These are phyloP conservation scores for Chaetomiaceae sp. DNA, from an alignment of 2,329 filamentous ascomycete genomes.

Conservation along the genomic window DNA sequence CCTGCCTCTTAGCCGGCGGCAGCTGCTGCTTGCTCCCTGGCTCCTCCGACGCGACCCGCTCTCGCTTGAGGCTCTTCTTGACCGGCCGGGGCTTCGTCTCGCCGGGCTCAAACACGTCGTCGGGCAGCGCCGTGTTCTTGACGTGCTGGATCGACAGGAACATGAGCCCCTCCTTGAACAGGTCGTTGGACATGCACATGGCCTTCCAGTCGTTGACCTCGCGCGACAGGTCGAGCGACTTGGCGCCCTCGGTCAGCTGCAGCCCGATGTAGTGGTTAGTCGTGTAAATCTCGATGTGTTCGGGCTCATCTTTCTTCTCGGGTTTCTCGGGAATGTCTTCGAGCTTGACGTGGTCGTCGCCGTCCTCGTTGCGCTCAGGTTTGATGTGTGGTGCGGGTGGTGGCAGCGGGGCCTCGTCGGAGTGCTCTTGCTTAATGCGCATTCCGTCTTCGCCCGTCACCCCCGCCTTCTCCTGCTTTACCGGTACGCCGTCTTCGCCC, in stretches of 20 bases:
- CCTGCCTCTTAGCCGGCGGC: slow-evolving; percentile 43
- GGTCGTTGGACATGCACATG: slow-evolving; percentile 71
- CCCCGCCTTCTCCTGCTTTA: slow-evolving; percentile 24
- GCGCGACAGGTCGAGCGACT: slow-evolving; percentile 71
- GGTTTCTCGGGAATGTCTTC: slow-evolving; percentile 26
- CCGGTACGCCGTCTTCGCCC: slow-evolving; percentile 10
- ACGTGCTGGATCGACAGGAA: slow-evolving; percentile 78
- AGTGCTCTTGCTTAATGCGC: slow-evolving; percentile 15
- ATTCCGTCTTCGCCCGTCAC: slow-evolving; percentile 7
- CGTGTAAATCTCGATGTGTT: slow-evolving; percentile 61
- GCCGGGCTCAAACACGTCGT: slow-evolving; percentile 80
- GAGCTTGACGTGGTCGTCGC: slow-evolving; percentile 18
- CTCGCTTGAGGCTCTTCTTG: slow-evolving; percentile 50
- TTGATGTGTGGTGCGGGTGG: slow-evolving; percentile 11
- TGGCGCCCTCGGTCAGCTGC: slow-evolving; percentile 66
- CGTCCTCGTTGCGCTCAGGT: slow-evolving; percentile 12
- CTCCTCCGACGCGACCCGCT: slow-evolving; percentile 33
- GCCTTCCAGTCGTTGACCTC: slow-evolving; percentile 83
- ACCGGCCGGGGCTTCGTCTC: slow-evolving; percentile 64
- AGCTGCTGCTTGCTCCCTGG: slow-evolving; percentile 33
- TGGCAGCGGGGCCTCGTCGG: background rate
- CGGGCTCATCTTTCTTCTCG: slow-evolving; percentile 16
- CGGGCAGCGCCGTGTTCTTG: slow-evolving; percentile 74
- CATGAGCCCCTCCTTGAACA: slow-evolving; percentile 70
- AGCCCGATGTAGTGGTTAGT: slow-evolving; percentile 94